Base-by-base conservation (phyloP, 139 green algal genomes). In the Chlorella sp. region DNA sequence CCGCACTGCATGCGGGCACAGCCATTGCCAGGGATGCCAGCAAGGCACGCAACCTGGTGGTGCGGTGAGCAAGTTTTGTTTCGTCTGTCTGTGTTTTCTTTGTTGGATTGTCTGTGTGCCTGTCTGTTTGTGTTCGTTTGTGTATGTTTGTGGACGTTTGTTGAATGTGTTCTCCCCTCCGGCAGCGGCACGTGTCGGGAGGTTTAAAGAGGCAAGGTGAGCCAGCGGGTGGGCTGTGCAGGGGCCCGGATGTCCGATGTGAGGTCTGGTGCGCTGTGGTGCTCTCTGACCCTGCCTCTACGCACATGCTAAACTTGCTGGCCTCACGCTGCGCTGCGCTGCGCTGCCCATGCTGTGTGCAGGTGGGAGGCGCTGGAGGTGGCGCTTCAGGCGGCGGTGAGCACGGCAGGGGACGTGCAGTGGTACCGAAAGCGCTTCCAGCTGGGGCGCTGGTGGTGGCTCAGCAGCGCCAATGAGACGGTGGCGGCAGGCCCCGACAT, bases 361-460 rank as follows among this genome's bases (percentile, higher is more conserved):
- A 79, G 83, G 61, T 87, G 83, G 83, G 61, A 78, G 37, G 61
- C 73, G 30, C 16, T 88, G 15, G 28, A 80, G 1, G 60, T 68
- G 18, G 66, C 64, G 14, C 32, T 81, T 12, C 30, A 40, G 40
- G 84, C 73, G 11, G 22, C 48, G 39, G 68, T 81, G 39, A 68
- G 80, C 15, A 88, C 84, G 18, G 37, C 34, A 32, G 66, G 83
- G 26, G 39, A 88, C 30, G 81, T 88, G 84, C 16, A 28, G 0
- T 16, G 28, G 9, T 88, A 68, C 68, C 42, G 84, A 2, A 39
- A 24, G 14, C 84, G 84, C 30, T 88, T 53, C 32, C 15, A 24
- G 15, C 9, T 37, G 39, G 84, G 84, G 28, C 68, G 40, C 66
- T 88, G 84, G 84, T 68, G 66, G 84, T 88, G 84, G 84, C 84